Conservation (phyloP, 805 yeast species). For the Candida chauliodis region DNA sequence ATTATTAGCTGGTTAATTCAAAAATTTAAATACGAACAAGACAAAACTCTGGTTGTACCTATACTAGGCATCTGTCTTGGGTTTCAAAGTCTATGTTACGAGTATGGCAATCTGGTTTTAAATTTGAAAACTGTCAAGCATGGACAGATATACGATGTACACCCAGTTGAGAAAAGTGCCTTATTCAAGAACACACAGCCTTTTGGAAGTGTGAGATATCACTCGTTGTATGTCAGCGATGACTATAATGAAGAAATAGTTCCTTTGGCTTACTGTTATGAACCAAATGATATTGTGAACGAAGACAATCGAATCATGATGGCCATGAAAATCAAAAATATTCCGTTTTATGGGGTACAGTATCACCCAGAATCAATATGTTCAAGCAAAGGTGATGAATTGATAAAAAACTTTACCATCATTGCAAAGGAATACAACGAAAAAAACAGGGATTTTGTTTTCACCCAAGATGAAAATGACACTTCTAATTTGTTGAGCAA, state of each 20-base stretch:
- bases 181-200: conserved; percentile 9
- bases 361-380: conserved; percentile 97
- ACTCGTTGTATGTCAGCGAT: conserved; percentile 63
- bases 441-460: conserved; percentile 12
- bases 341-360: conserved; percentile 90
- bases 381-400: conserved; percentile 58
- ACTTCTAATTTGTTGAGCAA: conserved; percentile 2
- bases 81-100: conserved; percentile 73
- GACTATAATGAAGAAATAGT: conserved; percentile 30
- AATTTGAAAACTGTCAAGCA: conserved; percentile 65
- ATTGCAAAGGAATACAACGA: conserved; percentile 38
- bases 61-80: conserved; percentile 92
- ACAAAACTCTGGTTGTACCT: conserved; percentile 41
- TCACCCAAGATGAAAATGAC: neutral
- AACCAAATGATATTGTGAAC: conserved; percentile 24
- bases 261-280: conserved; percentile 62
- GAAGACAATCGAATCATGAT: conserved; percentile 45
- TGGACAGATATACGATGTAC: conserved; percentile 72
- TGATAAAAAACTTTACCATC: conserved; percentile 62
- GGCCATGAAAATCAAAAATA: conserved; percentile 65
- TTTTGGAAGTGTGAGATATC: conserved; percentile 81
- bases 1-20: conserved; percentile 58
- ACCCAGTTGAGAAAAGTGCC: conserved; percentile 23
- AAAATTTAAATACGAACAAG: conserved; percentile 13
- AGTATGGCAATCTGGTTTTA: conserved; percentile 53